Conservation (phyloP, 805 yeast genomes). For the Sugiyamaella boreocaroliniensis region DNA sequence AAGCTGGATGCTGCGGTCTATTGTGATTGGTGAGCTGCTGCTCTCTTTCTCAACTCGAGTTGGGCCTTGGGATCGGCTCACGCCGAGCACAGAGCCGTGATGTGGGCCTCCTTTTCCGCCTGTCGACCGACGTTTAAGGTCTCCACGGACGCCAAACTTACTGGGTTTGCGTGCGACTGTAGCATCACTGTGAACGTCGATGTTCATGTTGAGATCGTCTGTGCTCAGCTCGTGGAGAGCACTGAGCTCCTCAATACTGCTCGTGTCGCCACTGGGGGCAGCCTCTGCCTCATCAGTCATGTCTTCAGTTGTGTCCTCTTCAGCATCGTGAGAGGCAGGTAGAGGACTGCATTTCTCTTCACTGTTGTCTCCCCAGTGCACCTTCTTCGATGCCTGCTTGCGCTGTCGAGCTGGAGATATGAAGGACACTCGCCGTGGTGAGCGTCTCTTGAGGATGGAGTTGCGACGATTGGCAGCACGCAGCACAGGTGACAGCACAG, state of each 20-base stretch:
- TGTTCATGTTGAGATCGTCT: conserved; percentile 1
- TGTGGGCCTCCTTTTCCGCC: background rate
- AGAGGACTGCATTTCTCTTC: background rate
- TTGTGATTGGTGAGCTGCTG: conserved; percentile 1
- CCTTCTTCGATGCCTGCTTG: conserved; percentile 19
- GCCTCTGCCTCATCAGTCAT: background rate
- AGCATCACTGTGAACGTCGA: background rate
- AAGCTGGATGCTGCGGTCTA: background rate
- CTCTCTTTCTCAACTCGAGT: conserved; percentile 16
- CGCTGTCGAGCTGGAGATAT: conserved; percentile 11
- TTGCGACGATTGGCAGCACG: background rate
- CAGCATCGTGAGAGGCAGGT: background rate
- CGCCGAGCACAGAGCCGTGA: conserved; percentile 9
- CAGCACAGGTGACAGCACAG: background rate
- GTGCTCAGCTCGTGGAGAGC: background rate
- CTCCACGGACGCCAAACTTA: conserved; percentile 13
- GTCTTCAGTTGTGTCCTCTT: background rate
- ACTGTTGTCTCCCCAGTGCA: conserved; percentile 23
- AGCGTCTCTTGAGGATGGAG: conserved; percentile 7
- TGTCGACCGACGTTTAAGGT: conserved; percentile 10
- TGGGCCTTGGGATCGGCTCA: conserved; percentile 5
- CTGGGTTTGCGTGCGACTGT: background rate
- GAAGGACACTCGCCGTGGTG: conserved; percentile 7
- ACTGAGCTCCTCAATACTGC: background rate
- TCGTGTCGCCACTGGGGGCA: background rate